These are phyloP conservation scores for Eutypa lata DNA, from an alignment of 2,329 filamentous ascomycete genomes.

Conservation along the genomic window DNA sequence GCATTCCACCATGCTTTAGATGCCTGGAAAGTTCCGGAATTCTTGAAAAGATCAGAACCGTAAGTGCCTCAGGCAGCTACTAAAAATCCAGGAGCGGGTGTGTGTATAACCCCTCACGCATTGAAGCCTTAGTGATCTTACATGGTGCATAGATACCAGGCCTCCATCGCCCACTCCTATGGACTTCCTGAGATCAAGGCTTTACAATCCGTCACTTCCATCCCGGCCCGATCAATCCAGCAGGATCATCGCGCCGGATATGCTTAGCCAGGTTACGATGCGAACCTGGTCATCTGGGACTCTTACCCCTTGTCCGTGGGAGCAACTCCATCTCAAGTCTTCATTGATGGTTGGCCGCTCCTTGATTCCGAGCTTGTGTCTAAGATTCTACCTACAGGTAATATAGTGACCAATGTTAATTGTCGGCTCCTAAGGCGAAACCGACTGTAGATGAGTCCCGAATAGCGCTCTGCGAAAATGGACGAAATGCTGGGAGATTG, in stretches of 20 bases:
- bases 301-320: slow-evolving; percentile 43
- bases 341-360: slow-evolving; percentile 40
- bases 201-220: slow-evolving; percentile 41
- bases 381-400: background rate
- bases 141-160: slow-evolving; percentile 28
- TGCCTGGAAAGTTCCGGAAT: slow-evolving; percentile 37
- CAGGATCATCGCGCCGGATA: slow-evolving; percentile 43
- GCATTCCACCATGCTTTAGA: slow-evolving; percentile 40
- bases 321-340: slow-evolving; percentile 44
- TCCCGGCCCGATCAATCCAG: slow-evolving; percentile 41
- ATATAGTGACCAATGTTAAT: background rate
- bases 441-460: background rate
- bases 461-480: background rate
- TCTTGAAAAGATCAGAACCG: slow-evolving; percentile 36
- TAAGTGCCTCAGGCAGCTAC: slow-evolving; percentile 21
- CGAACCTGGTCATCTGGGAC: slow-evolving; percentile 49
- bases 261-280: slow-evolving; percentile 42
- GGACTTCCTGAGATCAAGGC: slow-evolving; percentile 37
- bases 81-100: no score
- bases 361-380: slow-evolving; percentile 21
- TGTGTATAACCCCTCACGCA: no score
- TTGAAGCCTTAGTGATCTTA: no score
- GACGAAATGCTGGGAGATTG: background rate
- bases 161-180: slow-evolving; percentile 39
- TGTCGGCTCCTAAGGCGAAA: background rate